Conservation (phyloP, 1,139 yeast species). For the Geotrichum klebahnii region DNA sequence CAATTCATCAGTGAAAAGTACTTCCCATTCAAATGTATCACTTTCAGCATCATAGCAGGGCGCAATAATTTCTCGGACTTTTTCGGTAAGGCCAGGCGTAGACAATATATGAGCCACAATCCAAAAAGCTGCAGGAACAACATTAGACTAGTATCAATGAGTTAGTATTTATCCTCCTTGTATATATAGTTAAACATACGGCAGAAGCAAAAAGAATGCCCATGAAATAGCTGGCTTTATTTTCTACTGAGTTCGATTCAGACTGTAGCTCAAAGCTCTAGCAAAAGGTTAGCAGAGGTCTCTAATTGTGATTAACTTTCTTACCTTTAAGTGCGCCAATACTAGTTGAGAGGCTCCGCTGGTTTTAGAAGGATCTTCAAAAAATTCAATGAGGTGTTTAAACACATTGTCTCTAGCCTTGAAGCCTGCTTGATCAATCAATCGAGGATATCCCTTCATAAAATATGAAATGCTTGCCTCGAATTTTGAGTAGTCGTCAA, state of each 20-base stretch:
- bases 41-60: slow-evolving; percentile 17
- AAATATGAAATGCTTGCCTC: slow-evolving; percentile 16
- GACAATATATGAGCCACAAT: slow-evolving; percentile 20
- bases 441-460: slow-evolving; percentile 17
- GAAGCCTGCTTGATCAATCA: slow-evolving; percentile 13
- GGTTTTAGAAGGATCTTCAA: slow-evolving; percentile 3
- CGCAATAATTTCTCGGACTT: slow-evolving; percentile 19
- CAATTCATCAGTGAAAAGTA: slow-evolving; percentile 16
- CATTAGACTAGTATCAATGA: slow-evolving; percentile 14
- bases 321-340: slow-evolving; percentile 12
- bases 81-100: slow-evolving; percentile 15
- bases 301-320: background rate
- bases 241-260: background rate
- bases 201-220: slow-evolving; percentile 22
- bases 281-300: background rate
- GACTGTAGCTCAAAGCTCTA: slow-evolving; percentile 4
- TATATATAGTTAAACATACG: slow-evolving; percentile 3
- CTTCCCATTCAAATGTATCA: slow-evolving; percentile 23
- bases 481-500: slow-evolving; percentile 11
- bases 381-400: slow-evolving; percentile 9
- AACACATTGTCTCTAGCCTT: slow-evolving; percentile 18
- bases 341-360: slow-evolving; percentile 10
- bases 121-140: slow-evolving; percentile 25
- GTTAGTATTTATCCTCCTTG: background rate
- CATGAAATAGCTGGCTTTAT: slow-evolving; percentile 15